Conservation (phyloP, 139 green algal genomes). For the Closterium sp. region DNA sequence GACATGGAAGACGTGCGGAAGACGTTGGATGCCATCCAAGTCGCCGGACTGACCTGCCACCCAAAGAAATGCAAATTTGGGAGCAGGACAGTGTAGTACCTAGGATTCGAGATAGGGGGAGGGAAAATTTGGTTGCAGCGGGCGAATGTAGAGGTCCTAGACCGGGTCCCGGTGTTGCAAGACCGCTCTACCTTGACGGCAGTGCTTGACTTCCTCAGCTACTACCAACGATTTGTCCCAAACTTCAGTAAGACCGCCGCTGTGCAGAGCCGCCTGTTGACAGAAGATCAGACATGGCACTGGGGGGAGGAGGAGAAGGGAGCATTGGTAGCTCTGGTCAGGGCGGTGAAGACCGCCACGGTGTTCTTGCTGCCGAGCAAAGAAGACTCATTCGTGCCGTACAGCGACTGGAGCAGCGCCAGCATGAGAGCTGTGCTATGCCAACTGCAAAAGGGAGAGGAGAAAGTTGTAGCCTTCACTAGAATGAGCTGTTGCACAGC, state of each 20-base stretch:
- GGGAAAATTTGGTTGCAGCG: background rate
- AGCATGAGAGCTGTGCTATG: no score
- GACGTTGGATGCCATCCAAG: background rate
- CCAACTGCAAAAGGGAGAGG: no score
- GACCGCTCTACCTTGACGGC: background rate
- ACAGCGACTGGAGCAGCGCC: no score
- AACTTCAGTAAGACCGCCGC: background rate
- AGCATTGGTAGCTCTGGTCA: background rate
- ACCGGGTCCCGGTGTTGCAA: background rate
- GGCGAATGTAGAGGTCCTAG: background rate
- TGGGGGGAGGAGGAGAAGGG: background rate
- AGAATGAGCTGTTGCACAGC: no score
- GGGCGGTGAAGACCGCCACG: no score
- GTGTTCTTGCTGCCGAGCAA: no score
- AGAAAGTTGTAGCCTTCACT: no score
- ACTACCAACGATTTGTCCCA: background rate
- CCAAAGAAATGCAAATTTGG: background rate
- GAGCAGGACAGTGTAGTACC: background rate
- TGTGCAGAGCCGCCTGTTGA: background rate
- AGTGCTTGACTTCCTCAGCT: background rate
- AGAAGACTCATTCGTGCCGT: no score
- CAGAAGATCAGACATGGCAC: background rate
- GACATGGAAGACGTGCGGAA: background rate
- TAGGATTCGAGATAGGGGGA: background rate
- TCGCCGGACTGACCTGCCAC: background rate